A percentile compares a stretch with the other conserved stretches of the same genome.
These are phyloP conservation scores for Litchi chinensis DNA, from an alignment of 345 rosid genomes.

Conservation along the genomic window DNA sequence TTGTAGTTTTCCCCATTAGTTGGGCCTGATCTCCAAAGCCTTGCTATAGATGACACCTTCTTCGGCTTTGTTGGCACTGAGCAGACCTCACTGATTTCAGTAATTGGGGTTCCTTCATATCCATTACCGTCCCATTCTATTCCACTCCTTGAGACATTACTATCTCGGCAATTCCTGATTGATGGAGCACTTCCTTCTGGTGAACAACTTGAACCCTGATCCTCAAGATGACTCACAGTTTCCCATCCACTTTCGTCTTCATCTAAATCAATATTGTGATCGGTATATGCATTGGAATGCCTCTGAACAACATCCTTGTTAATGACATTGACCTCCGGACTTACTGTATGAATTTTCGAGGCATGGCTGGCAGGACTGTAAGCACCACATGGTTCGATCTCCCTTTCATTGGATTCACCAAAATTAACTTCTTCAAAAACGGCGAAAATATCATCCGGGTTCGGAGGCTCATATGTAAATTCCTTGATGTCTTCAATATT, in stretches of 20 bases:
- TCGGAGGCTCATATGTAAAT: constrained; percentile 62
- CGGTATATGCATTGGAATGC: constrained; percentile 40
- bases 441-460: constrained; percentile 64
- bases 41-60: constrained; percentile 71
- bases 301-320: constrained; percentile 38
- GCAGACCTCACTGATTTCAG: constrained; percentile 68
- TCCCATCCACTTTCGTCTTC: constrained; percentile 99
- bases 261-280: constrained; percentile 55
- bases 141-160: constrained; percentile 56
- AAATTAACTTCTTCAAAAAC: constrained; percentile 64
- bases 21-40: constrained; percentile 75
- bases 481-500: constrained; percentile 56
- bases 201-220: constrained; percentile 76
- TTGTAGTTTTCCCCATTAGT: constrained; percentile 64
- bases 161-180: constrained; percentile 40
- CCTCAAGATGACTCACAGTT: constrained; percentile 86
- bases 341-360: constrained; percentile 48
- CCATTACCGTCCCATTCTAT: constrained; percentile 62
- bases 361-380: constrained; percentile 51
- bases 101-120: constrained; percentile 53
- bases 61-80: constrained; percentile 56
- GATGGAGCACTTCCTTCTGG: constrained; percentile 64
- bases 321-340: constrained; percentile 48
- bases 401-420: constrained; percentile 42
- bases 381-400: constrained; percentile 40